Evolutionary conservation across 164 flowering plant species (phyloP), one percentile per base, ranked within the genome.

Genomic region (Dillenia suffruticosa): DNA sequence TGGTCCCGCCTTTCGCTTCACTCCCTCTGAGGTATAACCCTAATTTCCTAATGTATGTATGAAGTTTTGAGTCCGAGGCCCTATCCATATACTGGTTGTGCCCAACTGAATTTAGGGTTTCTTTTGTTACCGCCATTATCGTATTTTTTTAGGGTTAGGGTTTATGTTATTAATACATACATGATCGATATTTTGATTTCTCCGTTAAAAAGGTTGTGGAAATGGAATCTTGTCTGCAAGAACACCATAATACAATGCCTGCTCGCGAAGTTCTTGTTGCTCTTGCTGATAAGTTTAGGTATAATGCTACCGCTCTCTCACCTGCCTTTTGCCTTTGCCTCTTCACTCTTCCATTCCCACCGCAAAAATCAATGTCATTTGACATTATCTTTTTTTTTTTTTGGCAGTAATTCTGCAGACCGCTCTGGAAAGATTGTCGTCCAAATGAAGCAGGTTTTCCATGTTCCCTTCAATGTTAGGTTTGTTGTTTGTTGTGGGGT

Each of bases 281-380:
- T 67, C 83, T 95, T 70, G 88, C 98, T 10, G 90, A 88, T 19
- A 89, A 82, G 75, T 95, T 95, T 75, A 92, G 97, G 99, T 92
- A 19, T 51, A 52, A 54, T 56, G 24, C 55, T 50, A 17, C 24
- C 7, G 44, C 9, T 19, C 8, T 32, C 24, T 67, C 49, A 40
- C 54, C 11, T 1, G 9, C 15, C 9, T 56, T 49, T 14, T 10
- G 19, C 51, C 58, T 59, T 32, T 12, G 52, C 12, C 4, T 53
- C 63, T 12, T 44, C 61, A 3, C 2, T 59, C 45, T 15, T 14
- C 10, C 59, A 46, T 45, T 16, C 22, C 43, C 26, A 16, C 14
- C 57, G 9, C 12, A 61, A 54, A 32, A 51, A 8, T 16, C 49
- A 54, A 12, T 46, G 45, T 24, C n/a, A 43, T 58, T 48, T 47